Evolutionary conservation across 768 basidiomycete species (phyloP).

Genomic region (Tylopilus plumbeoviolaceoides): DNA sequence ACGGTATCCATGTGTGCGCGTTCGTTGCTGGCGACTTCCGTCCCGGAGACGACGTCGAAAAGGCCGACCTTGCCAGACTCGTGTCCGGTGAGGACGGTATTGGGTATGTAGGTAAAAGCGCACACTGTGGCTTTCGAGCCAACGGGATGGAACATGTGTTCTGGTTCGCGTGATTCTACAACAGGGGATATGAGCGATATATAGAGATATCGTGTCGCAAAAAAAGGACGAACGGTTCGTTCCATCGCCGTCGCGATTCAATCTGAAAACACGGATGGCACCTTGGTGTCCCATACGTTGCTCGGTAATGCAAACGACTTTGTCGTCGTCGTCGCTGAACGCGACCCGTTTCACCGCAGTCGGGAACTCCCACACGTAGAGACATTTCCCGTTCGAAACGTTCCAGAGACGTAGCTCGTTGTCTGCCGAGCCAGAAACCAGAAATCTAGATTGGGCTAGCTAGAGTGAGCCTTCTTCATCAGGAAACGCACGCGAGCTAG

Average conservation of each 20-base stretch:
- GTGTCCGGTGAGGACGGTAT: slow-evolving; percentile 88
- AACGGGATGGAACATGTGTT: slow-evolving; percentile 77
- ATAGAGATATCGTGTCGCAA: neutral
- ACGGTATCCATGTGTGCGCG: slow-evolving; percentile 83
- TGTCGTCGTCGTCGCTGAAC: slow-evolving; percentile 81
- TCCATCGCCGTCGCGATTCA: slow-evolving; percentile 81
- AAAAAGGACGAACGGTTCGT: slow-evolving; percentile 60
- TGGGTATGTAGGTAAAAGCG: slow-evolving; percentile 76
- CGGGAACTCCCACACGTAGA: slow-evolving; percentile 96
- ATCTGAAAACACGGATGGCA: slow-evolving; percentile 84
- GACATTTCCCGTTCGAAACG: slow-evolving; percentile 84
- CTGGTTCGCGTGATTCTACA: slow-evolving; percentile 72
- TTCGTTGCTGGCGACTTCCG: slow-evolving; percentile 79
- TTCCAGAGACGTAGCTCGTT: slow-evolving; percentile 90
- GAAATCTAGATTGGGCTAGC: slow-evolving; percentile 74
- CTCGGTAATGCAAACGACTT: slow-evolving; percentile 91
- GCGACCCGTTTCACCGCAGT: slow-evolving; percentile 96
- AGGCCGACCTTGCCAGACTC: slow-evolving; percentile 94
- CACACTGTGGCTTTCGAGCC: slow-evolving; percentile 98
- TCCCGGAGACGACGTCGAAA: slow-evolving; percentile 84
- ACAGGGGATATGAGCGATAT: slow-evolving; percentile 1
- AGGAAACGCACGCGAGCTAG: neutral
- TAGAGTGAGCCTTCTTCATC: neutral
- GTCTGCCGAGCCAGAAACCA: slow-evolving; percentile 92
- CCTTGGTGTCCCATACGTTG: slow-evolving; percentile 94